Evolutionary conservation across 345 rosid genomes (phyloP), one percentile per base, ranked within the genome.

Genomic region (Salix brachista): DNA sequence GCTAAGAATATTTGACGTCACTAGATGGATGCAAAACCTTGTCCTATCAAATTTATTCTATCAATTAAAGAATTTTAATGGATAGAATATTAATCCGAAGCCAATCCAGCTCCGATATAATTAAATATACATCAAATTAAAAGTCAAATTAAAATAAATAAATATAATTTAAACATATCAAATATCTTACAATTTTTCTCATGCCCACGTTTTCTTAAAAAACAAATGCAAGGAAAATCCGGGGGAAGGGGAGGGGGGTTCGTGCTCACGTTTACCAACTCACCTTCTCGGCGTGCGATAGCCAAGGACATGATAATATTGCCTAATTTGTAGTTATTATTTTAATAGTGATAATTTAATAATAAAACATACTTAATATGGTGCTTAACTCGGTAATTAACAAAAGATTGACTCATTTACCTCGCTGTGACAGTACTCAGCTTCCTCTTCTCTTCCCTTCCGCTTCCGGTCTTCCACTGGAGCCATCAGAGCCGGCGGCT

Each of bases 371-470:
- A 58, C 73, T 70, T 56, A 54, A 26, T 48, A 39, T 11, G 70
- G 12, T 54, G 66, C 48, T 64, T 61, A 74, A 74, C 69, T 77
- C 71, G 69, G 70, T 73, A 75, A 70, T 12, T 42, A 67, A 73
- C 70, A 7, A 65, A 36, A 79, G 66, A 79, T 16, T 46, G 52
- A 46, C 52, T 46, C 52, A 46, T 86, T 82, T 75, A 91, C 96
- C 96, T 95, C 94, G 85, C 90, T 87, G 41, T 81, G 89, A 54
- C 79, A n/a, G n/a, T n/a, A 83, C 69, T 92, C 90, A 64, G 76
- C 69, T 9, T 85, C 90, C 60, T 86, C 97, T 36, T 90, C 95
- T 41, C 83, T 82, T 50, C 87, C 97, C 69, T 90, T 91, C 17
- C 97, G 90, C 84, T 93, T 95, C 72, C 89, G 87, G 56, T 89